Evolutionary conservation across 495 filamentous ascomycete genomes (phyloP), one percentile per base, ranked within the genome.

Genomic region (Xylaria scruposa): DNA sequence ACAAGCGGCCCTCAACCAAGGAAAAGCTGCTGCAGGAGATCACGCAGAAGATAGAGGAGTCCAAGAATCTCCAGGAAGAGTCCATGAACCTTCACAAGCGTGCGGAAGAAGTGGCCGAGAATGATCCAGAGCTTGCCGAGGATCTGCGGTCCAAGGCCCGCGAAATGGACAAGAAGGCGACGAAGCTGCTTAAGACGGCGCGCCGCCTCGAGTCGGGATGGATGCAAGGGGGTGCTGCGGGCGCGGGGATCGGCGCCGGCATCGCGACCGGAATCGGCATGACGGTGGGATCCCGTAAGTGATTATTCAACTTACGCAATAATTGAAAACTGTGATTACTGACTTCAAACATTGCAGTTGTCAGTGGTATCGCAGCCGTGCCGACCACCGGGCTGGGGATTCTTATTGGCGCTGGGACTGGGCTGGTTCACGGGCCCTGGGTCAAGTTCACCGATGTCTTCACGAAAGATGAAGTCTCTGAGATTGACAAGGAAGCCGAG

Each of bases 381-480:
- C 80, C 79, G 10, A 78, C 79, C 21, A 79, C 78, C 38, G 75
- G 74, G 0, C 29, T 81, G 10, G 80, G 80, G 1, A 67, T 78
- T 49, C 64, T 82, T 8, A 76, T 78, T 17, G 80, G 80, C 10
- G 75, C 74, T n/a, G 79, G 75, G 17, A 77, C 78, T 9, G 80
- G 79, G 0, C 72, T 80, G 21, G 78, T 81, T 17, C 80, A 82
- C 65, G 80, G 80, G 13, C 80, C 80, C 15, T 80, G 80, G 80
- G 73, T 82, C 42, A 82, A 76, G 73, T 76, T 79, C 36, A 72
- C 68, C 26, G 51, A 76, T 26, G 70, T 62, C 29, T 75, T 76
- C 54, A 76, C 77, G 24, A 73, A 74, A 24, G 79, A 79, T 9
- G 75, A 77, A 24, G 78, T 74, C 15, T 70, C 72, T 8, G 74